Evolutionary conservation across 768 basidiomycete species (phyloP), one percentile per base, ranked within the genome.

Genomic region (Lepiota brunneoincarnata): DNA sequence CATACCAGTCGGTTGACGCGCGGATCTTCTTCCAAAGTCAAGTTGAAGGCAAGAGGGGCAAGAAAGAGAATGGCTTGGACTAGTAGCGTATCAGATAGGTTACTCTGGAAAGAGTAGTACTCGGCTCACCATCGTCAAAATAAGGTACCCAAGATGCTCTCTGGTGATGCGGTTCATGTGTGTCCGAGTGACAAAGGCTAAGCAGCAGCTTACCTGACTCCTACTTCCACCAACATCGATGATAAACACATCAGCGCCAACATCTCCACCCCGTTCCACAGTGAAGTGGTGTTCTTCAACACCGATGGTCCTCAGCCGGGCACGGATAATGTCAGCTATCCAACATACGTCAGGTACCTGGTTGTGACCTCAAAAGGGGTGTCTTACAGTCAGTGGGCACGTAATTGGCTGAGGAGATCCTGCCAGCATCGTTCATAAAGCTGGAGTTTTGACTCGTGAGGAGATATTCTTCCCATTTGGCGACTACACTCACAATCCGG

Each of bases 61-160:
- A 92, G 76, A 67, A 92, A 91, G 35, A 92, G 79, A 60, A 92
- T 89, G 0, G 88, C 86, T 66, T 89, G 80, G 6, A 89, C 86
- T 83, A 52, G 6, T 31, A 20, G n/a, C 5, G 2, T 12, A 44
- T n/a, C 21, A 50, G 34, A 39, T 41, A 20, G 28, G 36, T 41
- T 31, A 35, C 6, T 15, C 11, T 35, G 12, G 6, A 18, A 34
- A 14, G 1, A 40, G 26, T 4, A n/a, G n/a, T 39, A 11, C 34
- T 10, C 14, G 12, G 40, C 66, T 31, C 45, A 80, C 83, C 78
- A 63, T 88, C 83, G 59, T 92, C 87, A 57, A 92, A 92, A 66
- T 81, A 91, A 2, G 88, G 82, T 15, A 84, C 80, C 89, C 89
- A 91, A 23, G 77, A 79, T 28, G 81, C 76, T 18, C 87, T 80